Conservation (phyloP, 1,139 yeast genomes). For the Protomyces macrosporus region DNA sequence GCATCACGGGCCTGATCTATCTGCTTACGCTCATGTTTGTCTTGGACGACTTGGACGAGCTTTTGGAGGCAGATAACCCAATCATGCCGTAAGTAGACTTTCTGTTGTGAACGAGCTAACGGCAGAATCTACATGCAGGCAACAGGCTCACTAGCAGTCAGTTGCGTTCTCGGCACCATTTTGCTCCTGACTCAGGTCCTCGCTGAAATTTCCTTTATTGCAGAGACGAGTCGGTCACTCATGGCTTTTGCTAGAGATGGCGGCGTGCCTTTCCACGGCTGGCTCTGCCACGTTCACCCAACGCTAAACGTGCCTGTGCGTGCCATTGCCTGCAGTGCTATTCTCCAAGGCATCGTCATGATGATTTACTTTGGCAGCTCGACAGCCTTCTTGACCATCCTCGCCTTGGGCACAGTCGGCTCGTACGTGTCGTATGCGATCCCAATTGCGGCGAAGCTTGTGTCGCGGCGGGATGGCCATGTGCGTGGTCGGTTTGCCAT, state of each 20-base stretch:
- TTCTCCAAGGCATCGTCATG: conserved; percentile 56
- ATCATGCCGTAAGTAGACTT: conserved; percentile 48
- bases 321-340: conserved; percentile 66
- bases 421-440: conserved; percentile 71
- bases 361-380: conserved; percentile 59
- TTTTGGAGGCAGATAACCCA: conserved; percentile 55
- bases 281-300: conserved; percentile 63
- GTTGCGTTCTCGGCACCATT: conserved; percentile 60
- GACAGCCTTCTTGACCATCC: conserved; percentile 76
- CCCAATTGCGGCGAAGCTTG: conserved; percentile 60
- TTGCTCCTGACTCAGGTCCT: conserved; percentile 67
- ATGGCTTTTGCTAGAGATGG: conserved; percentile 82
- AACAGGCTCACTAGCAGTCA: conserved; percentile 51
- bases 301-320: conserved; percentile 62
- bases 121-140: conserved; percentile 56
- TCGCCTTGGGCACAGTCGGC: conserved; percentile 80
- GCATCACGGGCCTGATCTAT: conserved; percentile 63
- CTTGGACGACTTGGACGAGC: conserved; percentile 62
- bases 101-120: not conserved
- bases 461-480: conserved; percentile 53
- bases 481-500: conserved; percentile 69
- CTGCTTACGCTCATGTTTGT: conserved; percentile 66
- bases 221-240: conserved; percentile 77
- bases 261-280: conserved; percentile 61
- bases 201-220: conserved; percentile 68